Evolutionary conservation across 805 yeast genomes (phyloP).

Genomic region (Saturnispora quitensis): DNA sequence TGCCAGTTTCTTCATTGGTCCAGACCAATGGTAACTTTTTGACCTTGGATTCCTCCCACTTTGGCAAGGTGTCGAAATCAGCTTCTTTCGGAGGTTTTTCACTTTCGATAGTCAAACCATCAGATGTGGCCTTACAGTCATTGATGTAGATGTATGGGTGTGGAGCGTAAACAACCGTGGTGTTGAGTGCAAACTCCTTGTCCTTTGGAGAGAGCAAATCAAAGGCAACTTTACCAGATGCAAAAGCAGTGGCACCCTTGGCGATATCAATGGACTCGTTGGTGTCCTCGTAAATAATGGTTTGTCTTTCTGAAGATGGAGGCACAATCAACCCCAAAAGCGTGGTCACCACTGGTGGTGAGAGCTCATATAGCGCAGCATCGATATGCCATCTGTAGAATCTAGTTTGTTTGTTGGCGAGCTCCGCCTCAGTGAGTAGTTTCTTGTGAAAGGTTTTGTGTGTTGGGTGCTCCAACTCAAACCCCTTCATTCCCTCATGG

Average conservation of each 20-base stretch:
- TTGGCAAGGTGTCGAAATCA: slow-evolving; percentile 59
- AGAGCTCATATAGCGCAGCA: slow-evolving; percentile 75
- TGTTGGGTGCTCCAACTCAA: slow-evolving; percentile 66
- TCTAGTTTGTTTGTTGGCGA: slow-evolving; percentile 57
- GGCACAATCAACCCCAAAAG: slow-evolving; percentile 79
- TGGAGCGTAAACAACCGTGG: slow-evolving; percentile 85
- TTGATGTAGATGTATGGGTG: slow-evolving; percentile 85
- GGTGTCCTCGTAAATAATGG: slow-evolving; percentile 56
- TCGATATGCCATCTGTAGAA: slow-evolving; percentile 94
- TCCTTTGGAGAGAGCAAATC: slow-evolving; percentile 58
- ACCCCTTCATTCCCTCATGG: slow-evolving; percentile 39
- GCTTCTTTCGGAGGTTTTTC: slow-evolving; percentile 58
- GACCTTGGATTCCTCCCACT: slow-evolving; percentile 73
- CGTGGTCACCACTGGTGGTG: slow-evolving; percentile 84
- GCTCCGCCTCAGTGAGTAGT: slow-evolving; percentile 53
- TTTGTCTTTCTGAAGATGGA: slow-evolving; percentile 50
- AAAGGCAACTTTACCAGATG: slow-evolving; percentile 76
- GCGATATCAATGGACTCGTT: slow-evolving; percentile 57
- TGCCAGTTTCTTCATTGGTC: slow-evolving; percentile 82
- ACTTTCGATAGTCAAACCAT: slow-evolving; percentile 77
- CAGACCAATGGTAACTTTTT: slow-evolving; percentile 80
- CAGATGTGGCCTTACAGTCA: slow-evolving; percentile 72
- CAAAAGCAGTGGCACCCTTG: slow-evolving; percentile 86
- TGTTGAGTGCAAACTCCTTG: slow-evolving; percentile 60
- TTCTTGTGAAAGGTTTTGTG: slow-evolving; percentile 73